Conservation (phyloP, 2,329 filamentous ascomycete genomes). For the Alternaria longipes region DNA sequence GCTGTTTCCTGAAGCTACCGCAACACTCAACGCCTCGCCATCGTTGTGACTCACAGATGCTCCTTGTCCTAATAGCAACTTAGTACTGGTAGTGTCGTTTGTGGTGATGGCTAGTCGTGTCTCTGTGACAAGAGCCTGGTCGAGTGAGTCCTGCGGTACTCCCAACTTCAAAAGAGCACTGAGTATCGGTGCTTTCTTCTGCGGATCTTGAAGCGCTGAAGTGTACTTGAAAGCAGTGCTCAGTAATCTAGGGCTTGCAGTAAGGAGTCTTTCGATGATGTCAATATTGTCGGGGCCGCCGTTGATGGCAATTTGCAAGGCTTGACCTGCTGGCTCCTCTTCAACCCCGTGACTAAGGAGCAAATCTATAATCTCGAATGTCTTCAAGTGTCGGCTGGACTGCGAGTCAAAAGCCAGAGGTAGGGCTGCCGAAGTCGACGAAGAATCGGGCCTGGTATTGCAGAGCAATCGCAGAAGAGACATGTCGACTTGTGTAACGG, state of each 20-base stretch:
- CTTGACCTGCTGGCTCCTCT: slow-evolving; percentile 29
- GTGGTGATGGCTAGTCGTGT: slow-evolving; percentile 29
- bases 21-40: slow-evolving; percentile 64
- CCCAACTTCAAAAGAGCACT: slow-evolving; percentile 36
- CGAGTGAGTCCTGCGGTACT: slow-evolving; percentile 40
- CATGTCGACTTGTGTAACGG: slow-evolving; percentile 41
- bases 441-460: slow-evolving; percentile 27
- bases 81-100: slow-evolving; percentile 36
- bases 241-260: slow-evolving; percentile 32
- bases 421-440: slow-evolving; percentile 38
- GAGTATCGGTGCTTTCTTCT: slow-evolving; percentile 40
- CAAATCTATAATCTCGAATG: slow-evolving; percentile 39
- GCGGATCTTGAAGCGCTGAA: slow-evolving; percentile 29
- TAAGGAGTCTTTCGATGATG: slow-evolving; percentile 41
- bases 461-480: slow-evolving; percentile 40
- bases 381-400: slow-evolving; percentile 32
- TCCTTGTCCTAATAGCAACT: slow-evolving; percentile 43
- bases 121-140: slow-evolving; percentile 40
- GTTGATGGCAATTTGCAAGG: slow-evolving; percentile 39
- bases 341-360: slow-evolving; percentile 38
- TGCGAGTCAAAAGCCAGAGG: slow-evolving; percentile 40
- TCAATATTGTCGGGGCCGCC: slow-evolving; percentile 45
- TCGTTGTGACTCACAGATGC: slow-evolving; percentile 60
- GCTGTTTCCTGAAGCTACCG: slow-evolving; percentile 62
- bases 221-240: slow-evolving; percentile 41